These are phyloP conservation scores for Sarocladium strictum DNA, from an alignment of 2,329 filamentous ascomycete species.

Conservation along the genomic window DNA sequence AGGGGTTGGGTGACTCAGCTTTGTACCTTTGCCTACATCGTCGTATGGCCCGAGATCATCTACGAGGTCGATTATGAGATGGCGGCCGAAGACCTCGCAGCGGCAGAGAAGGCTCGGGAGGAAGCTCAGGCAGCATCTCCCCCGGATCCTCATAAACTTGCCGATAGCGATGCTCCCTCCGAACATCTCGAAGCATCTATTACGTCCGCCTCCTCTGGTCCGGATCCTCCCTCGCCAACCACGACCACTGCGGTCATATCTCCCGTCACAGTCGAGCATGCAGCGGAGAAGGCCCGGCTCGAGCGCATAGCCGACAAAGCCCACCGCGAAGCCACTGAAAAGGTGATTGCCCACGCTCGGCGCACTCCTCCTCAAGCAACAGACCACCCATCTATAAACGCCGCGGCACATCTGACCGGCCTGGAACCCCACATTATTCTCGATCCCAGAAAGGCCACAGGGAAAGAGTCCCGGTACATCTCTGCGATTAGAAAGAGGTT, in stretches of 20 bases:
- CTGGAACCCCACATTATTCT: slow-evolving; percentile 64
- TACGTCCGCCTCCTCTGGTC: neutral
- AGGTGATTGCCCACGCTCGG: slow-evolving; percentile 49
- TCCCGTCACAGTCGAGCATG: slow-evolving; percentile 43
- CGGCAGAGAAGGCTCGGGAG: slow-evolving; percentile 16
- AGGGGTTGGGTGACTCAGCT: slow-evolving; percentile 92
- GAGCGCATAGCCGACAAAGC: slow-evolving; percentile 51
- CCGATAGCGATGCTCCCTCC: slow-evolving; percentile 10
- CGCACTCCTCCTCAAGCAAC: slow-evolving; percentile 44
- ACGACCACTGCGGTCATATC: slow-evolving; percentile 15
- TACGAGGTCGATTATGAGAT: slow-evolving; percentile 71
- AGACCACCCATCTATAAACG: slow-evolving; percentile 49
- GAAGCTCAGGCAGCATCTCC: slow-evolving; percentile 10
- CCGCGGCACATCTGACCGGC: slow-evolving; percentile 49
- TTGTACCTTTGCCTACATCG: slow-evolving; percentile 83
- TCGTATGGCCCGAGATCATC: slow-evolving; percentile 76
- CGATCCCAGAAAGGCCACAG: slow-evolving; percentile 71
- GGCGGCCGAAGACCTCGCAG: slow-evolving; percentile 56
- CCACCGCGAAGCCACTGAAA: slow-evolving; percentile 49
- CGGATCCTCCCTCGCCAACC: slow-evolving; percentile 10
- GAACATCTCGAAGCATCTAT: slow-evolving; percentile 10
- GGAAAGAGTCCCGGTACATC: slow-evolving; percentile 69
- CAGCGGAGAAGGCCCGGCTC: slow-evolving; percentile 55
- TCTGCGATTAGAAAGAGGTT: slow-evolving; percentile 52
- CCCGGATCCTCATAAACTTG: slow-evolving; percentile 5